Evolutionary conservation across 2,329 filamentous ascomycete species (phyloP), one percentile per base, ranked within the genome.

Genomic region (Aphanoascus verrucosus): DNA sequence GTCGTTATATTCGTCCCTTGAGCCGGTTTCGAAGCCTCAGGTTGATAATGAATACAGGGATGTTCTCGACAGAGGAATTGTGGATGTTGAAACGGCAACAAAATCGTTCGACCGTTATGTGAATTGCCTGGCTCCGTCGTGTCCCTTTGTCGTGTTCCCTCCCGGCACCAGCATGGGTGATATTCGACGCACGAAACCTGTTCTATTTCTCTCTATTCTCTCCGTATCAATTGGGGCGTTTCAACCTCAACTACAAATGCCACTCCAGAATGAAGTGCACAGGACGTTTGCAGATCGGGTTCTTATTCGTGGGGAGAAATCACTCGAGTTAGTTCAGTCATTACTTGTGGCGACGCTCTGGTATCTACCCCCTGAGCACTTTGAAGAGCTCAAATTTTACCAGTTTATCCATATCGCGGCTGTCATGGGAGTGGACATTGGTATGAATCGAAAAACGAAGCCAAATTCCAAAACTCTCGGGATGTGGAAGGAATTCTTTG

Each of bases 351-450:
- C 81, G 5, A 81, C 84, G n/a, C 78, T 89, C 17, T 94, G 88
- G 86, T 94, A 94, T 66, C 83, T 82, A 66, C 87, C 88, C 14
- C 88, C 88, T 0, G 83, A 91, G 59, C 79, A 86, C 61, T 86
- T 86, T 55, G 87, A 94, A 63, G 85, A 93, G 69, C 80, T 91
- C 63, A 93, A 93, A 65, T 94, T 93, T 66, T 94, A 93, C 70
- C 86, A 91, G 71, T 78, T 93, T 59, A 82, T 88, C 44, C 87
- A 94, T 65, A 81, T 88, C 63, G 85, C 86, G 1, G 84, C 84
- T 46, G 79, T 88, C 60, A 87, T 94, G 83, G 85, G 84, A 23
- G 82, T 94, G 52, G 88, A 94, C 61, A 78, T 94, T 34, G 88
- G 88, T 0, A 78, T 94, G 5, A 86, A 84, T 14, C 78, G 80